Base-by-base conservation (phyloP, 495 filamentous ascomycete species). In the Rostrohypoxylon terebratum region DNA sequence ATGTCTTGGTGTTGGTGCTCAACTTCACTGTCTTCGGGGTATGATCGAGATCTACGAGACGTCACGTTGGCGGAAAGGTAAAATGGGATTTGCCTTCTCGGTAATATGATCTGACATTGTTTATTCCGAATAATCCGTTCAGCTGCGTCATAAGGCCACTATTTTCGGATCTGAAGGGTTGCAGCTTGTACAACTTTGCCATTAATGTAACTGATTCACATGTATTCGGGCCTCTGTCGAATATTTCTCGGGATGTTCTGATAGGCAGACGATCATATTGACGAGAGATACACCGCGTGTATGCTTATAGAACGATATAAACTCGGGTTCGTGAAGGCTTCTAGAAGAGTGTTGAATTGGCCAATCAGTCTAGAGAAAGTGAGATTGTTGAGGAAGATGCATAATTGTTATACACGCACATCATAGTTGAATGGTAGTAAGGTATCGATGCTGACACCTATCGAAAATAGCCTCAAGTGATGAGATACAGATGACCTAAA, bases 111-210 rank as follows among this genome's bases (percentile, higher is more conserved):
- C 36, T 40, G 20, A 42, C 55, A 38, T 42, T 14, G 42, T 31
- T 51, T 10, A 47, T 47, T 36, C 16, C 14, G 18, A 57, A 40
- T 47, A 31, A 59, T 16, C 45, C 36, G 16, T 11, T 47, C 45
- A 47, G 45, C 54, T 70, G 68, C 68, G 68, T 70, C 68, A 70
- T 70, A 34, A 44, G 60, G 28, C 47, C 36, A 4, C 59, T 68
- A 68, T 72, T 64, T 72, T 63, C 62, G 53, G 44, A 6, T 36
- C 38, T 47, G 59, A 54, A 59, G 59, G 69, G 69, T 72, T 69
- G 40, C 61, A 73, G 23, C 55, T 34, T 50, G 53, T 62, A 23
- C 40, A 42, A 63, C 60, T 20, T 51, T 51, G 25, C 16, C 23
- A 48, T 16, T 8, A 38, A 51, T 51, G 60, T 23, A 23, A 69